phyloP scores from a whole-genome alignment of 2,329 filamentous ascomycete species.

The Coniella vitis region DNA sequence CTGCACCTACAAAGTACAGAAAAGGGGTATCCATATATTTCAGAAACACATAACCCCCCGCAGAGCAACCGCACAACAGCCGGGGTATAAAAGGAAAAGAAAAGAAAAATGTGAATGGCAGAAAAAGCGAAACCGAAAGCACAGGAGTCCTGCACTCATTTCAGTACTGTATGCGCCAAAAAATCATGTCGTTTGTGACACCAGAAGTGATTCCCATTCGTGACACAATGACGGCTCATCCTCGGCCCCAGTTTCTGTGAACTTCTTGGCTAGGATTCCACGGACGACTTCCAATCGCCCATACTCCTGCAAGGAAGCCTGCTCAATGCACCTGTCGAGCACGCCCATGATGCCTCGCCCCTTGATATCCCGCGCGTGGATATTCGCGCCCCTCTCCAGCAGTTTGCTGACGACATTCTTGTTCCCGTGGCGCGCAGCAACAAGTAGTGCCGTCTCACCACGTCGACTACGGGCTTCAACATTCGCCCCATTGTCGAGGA shows the following conservation, averaged over 20 bases:
- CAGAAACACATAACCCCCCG: neutral
- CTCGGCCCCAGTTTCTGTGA: constrained; percentile 3
- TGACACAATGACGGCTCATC: constrained; percentile 10
- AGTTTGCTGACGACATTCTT: constrained; percentile 45
- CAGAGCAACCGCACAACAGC: no score
- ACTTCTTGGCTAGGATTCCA: constrained; percentile 10
- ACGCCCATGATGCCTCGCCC: constrained; percentile 40
- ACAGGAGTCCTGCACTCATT: neutral
- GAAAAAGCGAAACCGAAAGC: neutral
- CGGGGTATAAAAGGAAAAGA: no score
- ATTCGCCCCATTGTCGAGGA: constrained; percentile 36
- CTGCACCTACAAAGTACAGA: neutral
- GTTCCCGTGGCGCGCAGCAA: constrained; percentile 46
- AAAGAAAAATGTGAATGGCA: neutral
- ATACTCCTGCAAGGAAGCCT: constrained; percentile 3
- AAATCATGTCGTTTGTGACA: neutral
- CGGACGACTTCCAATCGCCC: constrained; percentile 12
- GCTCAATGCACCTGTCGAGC: constrained; percentile 33
- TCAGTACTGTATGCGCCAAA: neutral
- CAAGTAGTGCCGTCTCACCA: constrained; percentile 49
- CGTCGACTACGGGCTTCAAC: constrained; percentile 45
- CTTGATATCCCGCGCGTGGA: constrained; percentile 37
- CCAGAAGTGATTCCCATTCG: constrained; percentile 7
- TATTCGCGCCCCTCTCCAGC: constrained; percentile 39
- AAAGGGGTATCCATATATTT: constrained; percentile 7